Evolutionary conservation across 2,329 filamentous ascomycete genomes (phyloP).

Genomic region (Emergomyces pasteurianus): DNA sequence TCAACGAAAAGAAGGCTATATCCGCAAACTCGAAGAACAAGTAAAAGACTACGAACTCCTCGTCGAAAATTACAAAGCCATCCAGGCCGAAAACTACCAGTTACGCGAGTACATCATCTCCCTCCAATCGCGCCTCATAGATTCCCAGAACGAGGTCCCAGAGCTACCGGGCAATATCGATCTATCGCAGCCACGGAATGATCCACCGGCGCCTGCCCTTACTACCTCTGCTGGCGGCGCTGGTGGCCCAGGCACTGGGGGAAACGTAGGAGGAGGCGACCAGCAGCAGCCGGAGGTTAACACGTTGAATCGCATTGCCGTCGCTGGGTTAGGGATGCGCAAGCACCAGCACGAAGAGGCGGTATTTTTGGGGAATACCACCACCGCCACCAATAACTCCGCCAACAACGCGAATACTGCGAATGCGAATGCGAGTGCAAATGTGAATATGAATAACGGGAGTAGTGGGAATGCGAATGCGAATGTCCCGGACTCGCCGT

Average conservation of each 20-base stretch:
- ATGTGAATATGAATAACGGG: not conserved
- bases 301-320: constrained; percentile 32
- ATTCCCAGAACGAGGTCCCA: constrained; percentile 71
- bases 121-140: constrained; percentile 74
- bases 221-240: constrained; percentile 8
- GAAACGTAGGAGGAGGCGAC: not conserved
- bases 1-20: constrained; percentile 94
- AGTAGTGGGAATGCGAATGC: not conserved
- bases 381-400: not conserved
- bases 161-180: constrained; percentile 72
- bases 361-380: constrained; percentile 19
- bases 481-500: not conserved
- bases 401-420: not conserved
- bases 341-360: constrained; percentile 30
- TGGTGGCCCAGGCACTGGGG: constrained; percentile 6
- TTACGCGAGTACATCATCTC: constrained; percentile 87
- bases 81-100: constrained; percentile 81
- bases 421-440: not conserved
- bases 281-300: constrained; percentile 26
- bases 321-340: constrained; percentile 32
- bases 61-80: constrained; percentile 63
- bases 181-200: constrained; percentile 44
- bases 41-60: constrained; percentile 69
- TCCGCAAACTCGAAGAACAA: constrained; percentile 92
- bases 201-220: constrained; percentile 18